phyloP scores from a whole-genome alignment of 257 asterid genomes.

The Solanum medicagineum region DNA sequence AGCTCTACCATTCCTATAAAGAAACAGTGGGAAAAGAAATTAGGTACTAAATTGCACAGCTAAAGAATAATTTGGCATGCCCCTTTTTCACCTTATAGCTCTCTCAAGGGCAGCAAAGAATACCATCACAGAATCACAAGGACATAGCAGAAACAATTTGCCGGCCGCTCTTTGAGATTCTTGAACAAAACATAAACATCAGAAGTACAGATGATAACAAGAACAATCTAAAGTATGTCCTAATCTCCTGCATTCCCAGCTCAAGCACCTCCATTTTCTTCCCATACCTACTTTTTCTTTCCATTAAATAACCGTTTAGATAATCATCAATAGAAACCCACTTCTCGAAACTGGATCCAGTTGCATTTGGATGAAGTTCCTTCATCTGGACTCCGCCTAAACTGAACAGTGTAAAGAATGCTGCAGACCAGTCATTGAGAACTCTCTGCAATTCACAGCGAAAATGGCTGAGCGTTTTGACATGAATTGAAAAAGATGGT shows the following conservation, averaged over 20 bases:
- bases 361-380: conserved; percentile 39
- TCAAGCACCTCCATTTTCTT: conserved; percentile 91
- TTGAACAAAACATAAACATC: conserved; percentile 93
- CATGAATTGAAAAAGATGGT: not conserved
- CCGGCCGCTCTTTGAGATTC: conserved; percentile 77
- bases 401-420: conserved; percentile 69
- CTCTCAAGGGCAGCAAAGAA: conserved; percentile 6
- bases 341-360: conserved; percentile 41
- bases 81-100: not conserved
- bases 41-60: conserved; percentile 21
- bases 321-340: conserved; percentile 86
- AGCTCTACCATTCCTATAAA: not conserved
- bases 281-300: conserved; percentile 66
- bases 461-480: not conserved
- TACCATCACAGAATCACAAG: conserved; percentile 8
- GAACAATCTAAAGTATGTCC: conserved; percentile 85
- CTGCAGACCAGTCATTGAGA: conserved; percentile 87
- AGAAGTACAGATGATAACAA: conserved; percentile 80
- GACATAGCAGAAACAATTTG: conserved; percentile 71
- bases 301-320: conserved; percentile 73
- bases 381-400: conserved; percentile 60
- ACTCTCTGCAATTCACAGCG: conserved; percentile 52
- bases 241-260: conserved; percentile 87
- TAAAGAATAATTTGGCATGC: not conserved
- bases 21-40: not conserved